phyloP scores from a whole-genome alignment of 768 basidiomycete species.

The Lentinula guzmanii region DNA sequence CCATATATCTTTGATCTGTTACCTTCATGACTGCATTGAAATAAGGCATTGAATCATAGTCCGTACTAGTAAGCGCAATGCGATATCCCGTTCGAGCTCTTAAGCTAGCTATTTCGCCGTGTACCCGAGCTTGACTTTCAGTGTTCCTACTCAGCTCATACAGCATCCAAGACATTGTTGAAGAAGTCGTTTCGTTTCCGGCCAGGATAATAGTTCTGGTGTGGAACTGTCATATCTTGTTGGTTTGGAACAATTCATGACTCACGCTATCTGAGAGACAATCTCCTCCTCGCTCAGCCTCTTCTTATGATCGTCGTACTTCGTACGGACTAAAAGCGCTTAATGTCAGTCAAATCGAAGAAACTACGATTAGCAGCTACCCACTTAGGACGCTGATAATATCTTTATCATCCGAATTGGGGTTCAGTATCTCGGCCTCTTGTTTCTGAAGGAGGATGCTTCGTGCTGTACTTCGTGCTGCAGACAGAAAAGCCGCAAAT shows the following conservation, averaged over 20 bases:
- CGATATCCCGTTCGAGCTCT: constrained; percentile 10
- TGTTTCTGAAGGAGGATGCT: background rate
- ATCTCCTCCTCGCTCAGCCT: constrained; percentile 44
- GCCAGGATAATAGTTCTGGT: constrained; percentile 37
- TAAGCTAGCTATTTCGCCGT: constrained; percentile 44
- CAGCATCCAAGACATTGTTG: constrained; percentile 52
- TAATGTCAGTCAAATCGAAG: background rate
- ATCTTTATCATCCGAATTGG: background rate
- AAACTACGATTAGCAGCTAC: background rate
- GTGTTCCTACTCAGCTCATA: constrained; percentile 56
- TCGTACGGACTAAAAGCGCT: constrained; percentile 37
- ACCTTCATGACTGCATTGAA: constrained; percentile 18
- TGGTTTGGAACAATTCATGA: background rate
- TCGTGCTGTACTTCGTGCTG: background rate
- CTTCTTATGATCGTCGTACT: constrained; percentile 33
- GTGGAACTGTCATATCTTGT: background rate
- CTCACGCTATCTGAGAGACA: constrained; percentile 36
- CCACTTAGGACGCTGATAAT: constrained; percentile 15
- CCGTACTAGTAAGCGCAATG: constrained; percentile 11
- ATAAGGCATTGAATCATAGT: constrained; percentile 28
- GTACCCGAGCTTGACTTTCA: constrained; percentile 52
- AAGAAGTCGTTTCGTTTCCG: constrained; percentile 59
- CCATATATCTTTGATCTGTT: background rate
- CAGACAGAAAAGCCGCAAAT: background rate
- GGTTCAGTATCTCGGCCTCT: background rate